Conservation (phyloP, 345 rosid species). For the Arabidopsis suecica region DNA sequence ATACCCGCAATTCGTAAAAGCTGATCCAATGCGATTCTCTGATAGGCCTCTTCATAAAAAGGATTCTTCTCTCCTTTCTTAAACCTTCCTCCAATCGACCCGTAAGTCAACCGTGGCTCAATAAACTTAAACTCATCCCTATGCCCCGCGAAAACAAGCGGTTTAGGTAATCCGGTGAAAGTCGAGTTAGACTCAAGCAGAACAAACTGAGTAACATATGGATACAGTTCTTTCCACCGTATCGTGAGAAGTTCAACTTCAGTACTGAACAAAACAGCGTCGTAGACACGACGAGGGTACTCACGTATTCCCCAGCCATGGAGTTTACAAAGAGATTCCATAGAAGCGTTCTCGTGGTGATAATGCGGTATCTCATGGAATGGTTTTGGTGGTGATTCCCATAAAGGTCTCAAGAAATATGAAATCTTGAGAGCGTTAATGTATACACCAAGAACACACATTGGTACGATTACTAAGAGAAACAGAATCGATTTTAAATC, state of each 20-base stretch:
- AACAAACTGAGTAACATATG: slow-evolving; percentile 77
- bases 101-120: slow-evolving; percentile 79
- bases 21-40: slow-evolving; percentile 78
- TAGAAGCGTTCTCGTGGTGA: slow-evolving; percentile 79
- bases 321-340: slow-evolving; percentile 80
- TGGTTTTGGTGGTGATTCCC: slow-evolving; percentile 90
- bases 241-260: slow-evolving; percentile 75
- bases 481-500: slow-evolving; percentile 74
- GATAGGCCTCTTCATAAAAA: slow-evolving; percentile 82
- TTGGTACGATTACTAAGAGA: slow-evolving; percentile 70
- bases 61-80: slow-evolving; percentile 83
- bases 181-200: slow-evolving; percentile 85
- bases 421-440: slow-evolving; percentile 84
- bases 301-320: slow-evolving; percentile 91
- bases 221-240: slow-evolving; percentile 84
- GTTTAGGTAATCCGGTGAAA: slow-evolving; percentile 72
- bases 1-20: slow-evolving; percentile 74
- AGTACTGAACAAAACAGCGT: slow-evolving; percentile 82
- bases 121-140: slow-evolving; percentile 69
- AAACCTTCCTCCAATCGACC: slow-evolving; percentile 74
- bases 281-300: slow-evolving; percentile 82
- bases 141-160: slow-evolving; percentile 60
- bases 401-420: slow-evolving; percentile 76
- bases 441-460: slow-evolving; percentile 60
- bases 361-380: slow-evolving; percentile 80